These are phyloP conservation scores for Botrytis hyacinthi DNA, from an alignment of 2,329 filamentous ascomycete genomes.

Conservation along the genomic window DNA sequence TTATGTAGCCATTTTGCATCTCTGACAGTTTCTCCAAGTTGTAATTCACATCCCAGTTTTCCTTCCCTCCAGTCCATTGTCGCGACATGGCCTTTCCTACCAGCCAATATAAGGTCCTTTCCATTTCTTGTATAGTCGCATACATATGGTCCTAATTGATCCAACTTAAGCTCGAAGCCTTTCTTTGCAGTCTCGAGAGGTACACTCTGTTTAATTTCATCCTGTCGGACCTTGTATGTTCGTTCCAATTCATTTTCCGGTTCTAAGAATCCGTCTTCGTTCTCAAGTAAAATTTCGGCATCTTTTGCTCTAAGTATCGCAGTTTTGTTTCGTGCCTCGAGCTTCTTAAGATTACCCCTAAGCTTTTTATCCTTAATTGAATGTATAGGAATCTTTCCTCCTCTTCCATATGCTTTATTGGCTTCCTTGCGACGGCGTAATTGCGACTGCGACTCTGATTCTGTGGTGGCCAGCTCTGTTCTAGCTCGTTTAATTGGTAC, in stretches of 20 bases:
- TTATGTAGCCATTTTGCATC: constrained; percentile 93
- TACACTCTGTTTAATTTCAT: constrained; percentile 74
- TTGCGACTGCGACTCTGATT: constrained; percentile 35
- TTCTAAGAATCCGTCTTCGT: constrained; percentile 81
- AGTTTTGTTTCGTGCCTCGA: constrained; percentile 80
- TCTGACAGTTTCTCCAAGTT: constrained; percentile 84
- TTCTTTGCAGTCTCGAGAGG: constrained; percentile 86
- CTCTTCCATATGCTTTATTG: constrained; percentile 79
- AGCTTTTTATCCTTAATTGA: constrained; percentile 86
- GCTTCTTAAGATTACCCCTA: constrained; percentile 70
- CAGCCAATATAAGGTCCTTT: constrained; percentile 77
- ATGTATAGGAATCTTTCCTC: constrained; percentile 69
- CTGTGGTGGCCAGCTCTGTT: constrained; percentile 46
- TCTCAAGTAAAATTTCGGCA: constrained; percentile 90
- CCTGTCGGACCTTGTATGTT: constrained; percentile 89
- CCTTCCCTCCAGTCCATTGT: constrained; percentile 96
- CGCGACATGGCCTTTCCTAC: constrained; percentile 90
- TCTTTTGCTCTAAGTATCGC: constrained; percentile 85
- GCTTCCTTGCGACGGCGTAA: constrained; percentile 57
- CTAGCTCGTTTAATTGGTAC: constrained; percentile 49
- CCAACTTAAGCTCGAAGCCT: constrained; percentile 83
- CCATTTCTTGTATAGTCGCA: constrained; percentile 91
- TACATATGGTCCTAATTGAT: constrained; percentile 79
- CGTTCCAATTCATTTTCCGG: constrained; percentile 83
- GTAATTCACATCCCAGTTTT: constrained; percentile 85